These are phyloP conservation scores for Citrus inodora DNA, from an alignment of 345 rosid species.

Conservation along the genomic window DNA sequence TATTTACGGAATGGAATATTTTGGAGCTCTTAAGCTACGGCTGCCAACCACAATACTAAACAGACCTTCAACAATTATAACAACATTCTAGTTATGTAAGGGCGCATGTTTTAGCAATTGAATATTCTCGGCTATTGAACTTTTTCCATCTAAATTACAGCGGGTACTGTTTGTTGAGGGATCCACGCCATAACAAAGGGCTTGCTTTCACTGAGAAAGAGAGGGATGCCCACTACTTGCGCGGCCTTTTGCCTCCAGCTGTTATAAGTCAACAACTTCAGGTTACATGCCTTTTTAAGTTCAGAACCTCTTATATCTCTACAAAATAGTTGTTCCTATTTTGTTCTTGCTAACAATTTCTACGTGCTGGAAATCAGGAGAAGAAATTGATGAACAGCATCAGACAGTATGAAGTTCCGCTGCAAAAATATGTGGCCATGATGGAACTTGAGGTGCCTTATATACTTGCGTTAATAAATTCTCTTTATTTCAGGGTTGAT, in stretches of 20 bases:
- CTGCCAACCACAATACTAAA: not conserved
- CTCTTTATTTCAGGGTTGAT: not conserved
- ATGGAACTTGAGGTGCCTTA: slow-evolving; percentile 77
- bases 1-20: no score
- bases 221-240: slow-evolving; percentile 83
- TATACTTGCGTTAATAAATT: not conserved
- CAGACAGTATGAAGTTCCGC: slow-evolving; percentile 63
- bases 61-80: no score
- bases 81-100: no score
- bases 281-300: slow-evolving; percentile 28
- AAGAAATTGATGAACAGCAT: slow-evolving; percentile 66
- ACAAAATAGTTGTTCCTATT: not conserved
- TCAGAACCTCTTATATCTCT: not conserved
- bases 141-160: slow-evolving; percentile 31
- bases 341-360: not conserved
- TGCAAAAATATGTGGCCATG: slow-evolving; percentile 84
- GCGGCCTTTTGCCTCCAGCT: slow-evolving; percentile 83
- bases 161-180: slow-evolving; percentile 75
- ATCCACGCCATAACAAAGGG: slow-evolving; percentile 93
- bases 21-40: no score
- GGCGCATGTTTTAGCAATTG: not conserved
- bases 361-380: slow-evolving; percentile 38
- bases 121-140: not conserved
- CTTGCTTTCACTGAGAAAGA: slow-evolving; percentile 81
- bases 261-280: slow-evolving; percentile 69